A percentile compares a stretch with the other conserved stretches of the same genome.
Evolutionary conservation across 345 rosid genomes (phyloP).

Genomic region (Pistacia integerrima): DNA sequence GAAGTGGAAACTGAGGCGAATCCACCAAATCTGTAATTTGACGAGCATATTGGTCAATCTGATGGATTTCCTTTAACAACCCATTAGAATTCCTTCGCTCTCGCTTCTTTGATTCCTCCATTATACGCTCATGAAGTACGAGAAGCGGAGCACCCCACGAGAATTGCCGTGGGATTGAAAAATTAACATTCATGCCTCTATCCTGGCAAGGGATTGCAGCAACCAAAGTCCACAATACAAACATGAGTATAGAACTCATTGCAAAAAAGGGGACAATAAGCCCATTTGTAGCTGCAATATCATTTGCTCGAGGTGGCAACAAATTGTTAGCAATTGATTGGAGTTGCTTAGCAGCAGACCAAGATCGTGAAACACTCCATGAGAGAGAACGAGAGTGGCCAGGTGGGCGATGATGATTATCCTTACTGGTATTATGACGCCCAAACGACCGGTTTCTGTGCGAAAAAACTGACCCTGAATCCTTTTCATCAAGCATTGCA

Average conservation of each 20-base stretch:
- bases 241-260: conserved; percentile 33
- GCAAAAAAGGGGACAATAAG: conserved; percentile 33
- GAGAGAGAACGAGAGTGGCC: conserved; percentile 46
- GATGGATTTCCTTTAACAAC: conserved; percentile 38
- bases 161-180: conserved; percentile 33
- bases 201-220: conserved; percentile 54
- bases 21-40: conserved; percentile 38
- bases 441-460: conserved; percentile 41
- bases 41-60: conserved; percentile 31
- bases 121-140: conserved; percentile 34
- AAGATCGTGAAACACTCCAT: conserved; percentile 45
- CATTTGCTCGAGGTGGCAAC: conserved; percentile 33
- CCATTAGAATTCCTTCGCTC: conserved; percentile 31
- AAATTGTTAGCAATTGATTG: conserved; percentile 35
- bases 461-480: conserved; percentile 32
- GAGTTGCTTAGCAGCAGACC: conserved; percentile 51
- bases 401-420: conserved; percentile 14
- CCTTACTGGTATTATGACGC: conserved; percentile 19
- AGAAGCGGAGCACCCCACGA: conserved; percentile 29
- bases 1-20: conserved; percentile 29
- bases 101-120: conserved; percentile 43
- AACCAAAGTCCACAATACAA: conserved; percentile 43
- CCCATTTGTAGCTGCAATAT: conserved; percentile 39
- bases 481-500: conserved; percentile 45
- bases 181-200: conserved; percentile 33